Conservation (phyloP, 2,329 filamentous ascomycete genomes). For the Penicillium verrucosum region DNA sequence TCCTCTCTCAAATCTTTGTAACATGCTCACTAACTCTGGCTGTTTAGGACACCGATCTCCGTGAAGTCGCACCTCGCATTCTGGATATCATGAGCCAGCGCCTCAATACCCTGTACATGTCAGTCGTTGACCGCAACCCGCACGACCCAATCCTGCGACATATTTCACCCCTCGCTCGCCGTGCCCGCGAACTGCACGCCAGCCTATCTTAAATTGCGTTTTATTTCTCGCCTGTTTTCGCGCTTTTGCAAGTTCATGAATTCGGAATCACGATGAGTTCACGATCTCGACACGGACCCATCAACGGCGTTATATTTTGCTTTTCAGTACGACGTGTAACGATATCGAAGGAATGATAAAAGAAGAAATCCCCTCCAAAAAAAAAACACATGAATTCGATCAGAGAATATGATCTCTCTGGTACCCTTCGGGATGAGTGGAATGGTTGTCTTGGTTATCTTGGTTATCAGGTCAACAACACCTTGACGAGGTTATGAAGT, state of each 20-base stretch:
- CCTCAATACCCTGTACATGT: conserved; percentile 56
- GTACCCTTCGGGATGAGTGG: neutral
- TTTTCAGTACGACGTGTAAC: conserved; percentile 14
- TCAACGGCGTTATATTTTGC: conserved; percentile 8
- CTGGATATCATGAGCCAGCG: conserved; percentile 59
- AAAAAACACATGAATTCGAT: neutral
- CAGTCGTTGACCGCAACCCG: conserved; percentile 52
- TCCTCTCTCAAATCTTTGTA: neutral
- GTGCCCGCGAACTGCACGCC: conserved; percentile 38
- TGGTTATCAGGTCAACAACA: neutral
- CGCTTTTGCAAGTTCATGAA: neutral
- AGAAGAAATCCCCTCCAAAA: conserved; percentile 10
- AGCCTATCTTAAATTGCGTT: neutral
- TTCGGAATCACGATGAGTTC: neutral
- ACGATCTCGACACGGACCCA: conserved; percentile 5
- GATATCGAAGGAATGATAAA: conserved; percentile 9
- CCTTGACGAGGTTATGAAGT: conserved; percentile 5
- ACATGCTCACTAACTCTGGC: neutral
- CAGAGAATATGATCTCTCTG: neutral
- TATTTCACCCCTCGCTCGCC: conserved; percentile 48
- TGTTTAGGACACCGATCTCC: conserved; percentile 52
- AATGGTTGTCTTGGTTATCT: neutral
- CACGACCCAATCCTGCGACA: conserved; percentile 52
- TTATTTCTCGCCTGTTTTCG: neutral
- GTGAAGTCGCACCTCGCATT: conserved; percentile 56